A percentile compares a stretch with the other conserved stretches of the same genome.
These are phyloP conservation scores for Saturnispora zaruensis DNA, from an alignment of 805 yeast genomes.

Conservation along the genomic window DNA sequence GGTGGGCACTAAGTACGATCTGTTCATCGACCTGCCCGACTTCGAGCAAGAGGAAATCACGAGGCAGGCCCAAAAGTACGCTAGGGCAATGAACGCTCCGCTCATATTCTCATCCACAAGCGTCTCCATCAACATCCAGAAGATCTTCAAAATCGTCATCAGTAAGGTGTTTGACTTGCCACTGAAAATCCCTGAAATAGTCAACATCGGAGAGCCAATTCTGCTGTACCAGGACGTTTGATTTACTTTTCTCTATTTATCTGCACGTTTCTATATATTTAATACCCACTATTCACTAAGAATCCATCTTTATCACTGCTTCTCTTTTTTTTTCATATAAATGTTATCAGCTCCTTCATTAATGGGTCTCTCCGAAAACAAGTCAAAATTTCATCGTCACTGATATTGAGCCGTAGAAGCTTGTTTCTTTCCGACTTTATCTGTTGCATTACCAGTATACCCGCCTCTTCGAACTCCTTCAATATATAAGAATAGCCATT, in stretches of 20 bases:
- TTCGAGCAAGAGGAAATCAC: slow-evolving; percentile 82
- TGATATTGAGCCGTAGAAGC: slow-evolving; percentile 54
- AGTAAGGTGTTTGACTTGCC: slow-evolving; percentile 86
- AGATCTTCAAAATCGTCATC: slow-evolving; percentile 82
- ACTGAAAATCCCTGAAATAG: slow-evolving; percentile 75
- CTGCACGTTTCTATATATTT: background rate
- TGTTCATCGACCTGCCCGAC: slow-evolving; percentile 67
- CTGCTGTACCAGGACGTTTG: slow-evolving; percentile 46
- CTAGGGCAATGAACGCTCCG: slow-evolving; percentile 79
- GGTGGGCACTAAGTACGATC: slow-evolving; percentile 90
- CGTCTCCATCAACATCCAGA: slow-evolving; percentile 87
- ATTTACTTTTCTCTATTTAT: background rate
- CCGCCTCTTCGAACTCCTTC: slow-evolving; percentile 69
- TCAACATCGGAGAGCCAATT: slow-evolving; percentile 85
- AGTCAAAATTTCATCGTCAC: slow-evolving; percentile 58
- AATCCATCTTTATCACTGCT: too few relatives aligned
- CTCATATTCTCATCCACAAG: slow-evolving; percentile 85
- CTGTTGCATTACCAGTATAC: slow-evolving; percentile 62
- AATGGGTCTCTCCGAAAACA: slow-evolving; percentile 51
- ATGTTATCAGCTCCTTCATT: slow-evolving; percentile 27
- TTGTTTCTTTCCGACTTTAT: slow-evolving; percentile 60
- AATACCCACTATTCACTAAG: background rate
- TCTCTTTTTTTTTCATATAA: too few relatives aligned
- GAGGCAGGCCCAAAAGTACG: slow-evolving; percentile 72
- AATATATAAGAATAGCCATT: slow-evolving; percentile 53